A percentile compares a stretch with the other conserved stretches of the same genome.
These are phyloP conservation scores for Cyberlindnera meyerae DNA, from an alignment of 805 yeast genomes.

Conservation along the genomic window DNA sequence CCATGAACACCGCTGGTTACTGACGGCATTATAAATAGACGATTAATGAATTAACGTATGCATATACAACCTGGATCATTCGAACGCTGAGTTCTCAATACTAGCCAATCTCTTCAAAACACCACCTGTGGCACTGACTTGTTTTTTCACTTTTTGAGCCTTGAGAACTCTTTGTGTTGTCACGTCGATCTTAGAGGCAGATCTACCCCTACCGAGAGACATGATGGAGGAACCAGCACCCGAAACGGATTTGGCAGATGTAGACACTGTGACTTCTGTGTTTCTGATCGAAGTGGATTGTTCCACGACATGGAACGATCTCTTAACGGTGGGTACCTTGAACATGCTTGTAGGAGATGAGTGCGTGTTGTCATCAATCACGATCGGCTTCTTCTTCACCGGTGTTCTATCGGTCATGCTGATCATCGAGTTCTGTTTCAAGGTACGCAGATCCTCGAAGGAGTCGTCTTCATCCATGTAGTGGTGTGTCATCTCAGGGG, in stretches of 20 bases:
- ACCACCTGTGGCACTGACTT: slow-evolving; percentile 6
- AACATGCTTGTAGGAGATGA: slow-evolving; percentile 22
- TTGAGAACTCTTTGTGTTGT: slow-evolving; percentile 22
- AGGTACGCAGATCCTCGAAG: slow-evolving; percentile 39
- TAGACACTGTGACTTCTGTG: slow-evolving; percentile 46
- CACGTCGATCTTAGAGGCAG: slow-evolving; percentile 7
- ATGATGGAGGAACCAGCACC: slow-evolving; percentile 57
- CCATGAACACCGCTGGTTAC: background rate
- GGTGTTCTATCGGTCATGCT: slow-evolving; percentile 29
- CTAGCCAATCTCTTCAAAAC: slow-evolving; percentile 12
- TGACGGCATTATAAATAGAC: background rate
- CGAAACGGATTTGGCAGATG: slow-evolving; percentile 49
- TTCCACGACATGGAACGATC: slow-evolving; percentile 39
- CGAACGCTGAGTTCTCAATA: slow-evolving; percentile 10
- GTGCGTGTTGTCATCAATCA: slow-evolving; percentile 13
- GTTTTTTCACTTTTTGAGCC: slow-evolving; percentile 21
- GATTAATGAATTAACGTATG: too few relatives aligned
- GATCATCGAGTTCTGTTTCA: slow-evolving; percentile 40
- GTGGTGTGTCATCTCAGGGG: slow-evolving; percentile 3
- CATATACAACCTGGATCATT: too few relatives aligned
- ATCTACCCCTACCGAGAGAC: slow-evolving; percentile 35
- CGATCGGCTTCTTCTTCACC: slow-evolving; percentile 13
- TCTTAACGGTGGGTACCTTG: slow-evolving; percentile 39
- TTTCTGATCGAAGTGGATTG: slow-evolving; percentile 35
- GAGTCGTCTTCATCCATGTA: slow-evolving; percentile 31